A percentile compares a stretch with the other conserved stretches of the same genome.
phyloP scores from a whole-genome alignment of 352 stramenopile species.

The Phytophthora vignae region DNA sequence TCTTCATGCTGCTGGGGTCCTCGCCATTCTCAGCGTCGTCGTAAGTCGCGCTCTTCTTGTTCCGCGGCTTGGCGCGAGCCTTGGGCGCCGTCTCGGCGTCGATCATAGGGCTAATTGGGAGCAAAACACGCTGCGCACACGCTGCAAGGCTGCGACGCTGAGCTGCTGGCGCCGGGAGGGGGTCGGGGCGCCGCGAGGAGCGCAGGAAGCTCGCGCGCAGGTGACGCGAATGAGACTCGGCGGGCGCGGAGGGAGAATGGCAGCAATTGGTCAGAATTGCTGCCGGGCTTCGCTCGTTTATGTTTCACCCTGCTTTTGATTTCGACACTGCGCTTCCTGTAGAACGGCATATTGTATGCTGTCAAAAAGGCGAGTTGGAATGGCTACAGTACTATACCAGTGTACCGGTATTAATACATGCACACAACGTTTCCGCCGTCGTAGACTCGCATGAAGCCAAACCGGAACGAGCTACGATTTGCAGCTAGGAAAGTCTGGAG shows the following conservation, averaged over 20 bases:
- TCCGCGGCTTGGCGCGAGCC: conserved; percentile 26
- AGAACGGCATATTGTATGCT: too few species aligned
- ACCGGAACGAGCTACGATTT: background rate
- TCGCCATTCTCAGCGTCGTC: conserved; percentile 25
- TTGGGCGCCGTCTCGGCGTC: conserved; percentile 24
- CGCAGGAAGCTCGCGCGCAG: conserved; percentile 17
- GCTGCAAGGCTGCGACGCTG: background rate
- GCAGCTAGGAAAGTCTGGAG: background rate
- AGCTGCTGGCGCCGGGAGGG: background rate
- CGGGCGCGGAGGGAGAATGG: conserved; percentile 33
- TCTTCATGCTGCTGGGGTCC: conserved; percentile 33
- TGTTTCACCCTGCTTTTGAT: conserved; percentile 6
- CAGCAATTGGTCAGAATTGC: conserved; percentile 27
- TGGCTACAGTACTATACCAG: too few species aligned
- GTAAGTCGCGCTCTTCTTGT: conserved; percentile 30
- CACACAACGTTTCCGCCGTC: background rate
- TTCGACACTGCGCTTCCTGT: too few species aligned
- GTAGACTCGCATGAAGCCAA: background rate
- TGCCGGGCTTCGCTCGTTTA: conserved; percentile 16
- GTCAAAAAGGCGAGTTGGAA: too few species aligned
- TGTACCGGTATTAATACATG: too few species aligned
- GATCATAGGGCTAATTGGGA: conserved; percentile 10
- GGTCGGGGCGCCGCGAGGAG: conserved; percentile 9
- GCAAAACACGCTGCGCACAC: conserved; percentile 1
- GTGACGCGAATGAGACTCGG: conserved; percentile 20